These are phyloP conservation scores for Lactarius quietus DNA, from an alignment of 768 basidiomycete species.

Conservation along the genomic window DNA sequence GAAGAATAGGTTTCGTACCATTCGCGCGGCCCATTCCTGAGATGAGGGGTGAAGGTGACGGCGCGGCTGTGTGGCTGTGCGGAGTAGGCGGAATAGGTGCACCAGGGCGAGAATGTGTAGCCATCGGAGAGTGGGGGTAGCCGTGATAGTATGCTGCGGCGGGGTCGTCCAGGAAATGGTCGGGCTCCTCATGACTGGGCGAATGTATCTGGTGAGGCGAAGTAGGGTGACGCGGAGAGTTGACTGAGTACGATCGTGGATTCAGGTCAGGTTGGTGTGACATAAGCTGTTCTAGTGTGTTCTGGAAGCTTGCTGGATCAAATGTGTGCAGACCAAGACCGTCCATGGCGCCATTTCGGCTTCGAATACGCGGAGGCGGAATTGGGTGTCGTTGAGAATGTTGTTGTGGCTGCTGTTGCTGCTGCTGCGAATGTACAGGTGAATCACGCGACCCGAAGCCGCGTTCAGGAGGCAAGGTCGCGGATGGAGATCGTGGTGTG, in stretches of 20 bases:
- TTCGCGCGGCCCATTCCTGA: constrained; percentile 45
- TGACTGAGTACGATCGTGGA: constrained; percentile 3
- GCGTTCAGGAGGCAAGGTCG: constrained; percentile 17
- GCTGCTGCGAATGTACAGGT: constrained; percentile 7
- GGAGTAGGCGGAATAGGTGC: constrained; percentile 81
- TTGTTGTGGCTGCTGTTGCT: constrained; percentile 6
- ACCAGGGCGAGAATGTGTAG: constrained; percentile 46
- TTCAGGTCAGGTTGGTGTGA: constrained; percentile 10
- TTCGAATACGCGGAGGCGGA: constrained; percentile 18
- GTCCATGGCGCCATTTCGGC: constrained; percentile 25
- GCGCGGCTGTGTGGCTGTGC: constrained; percentile 68
- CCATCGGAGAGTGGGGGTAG: constrained; percentile 48
- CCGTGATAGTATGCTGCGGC: constrained; percentile 55
- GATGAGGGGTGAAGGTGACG: constrained; percentile 65
- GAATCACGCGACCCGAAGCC: constrained; percentile 10
- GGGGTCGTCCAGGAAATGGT: constrained; percentile 57
- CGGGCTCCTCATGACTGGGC: constrained; percentile 51
- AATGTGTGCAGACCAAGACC: constrained; percentile 23
- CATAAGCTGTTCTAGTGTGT: constrained; percentile 23
- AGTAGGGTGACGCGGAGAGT: not conserved
- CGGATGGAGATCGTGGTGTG: constrained; percentile 26
- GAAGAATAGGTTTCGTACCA: constrained; percentile 33
- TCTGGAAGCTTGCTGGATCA: constrained; percentile 20
- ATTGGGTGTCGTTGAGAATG: not conserved
- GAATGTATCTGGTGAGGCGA: constrained; percentile 31